These are phyloP conservation scores for Kodamaea kakaduensis DNA, from an alignment of 805 yeast species.

Conservation along the genomic window DNA sequence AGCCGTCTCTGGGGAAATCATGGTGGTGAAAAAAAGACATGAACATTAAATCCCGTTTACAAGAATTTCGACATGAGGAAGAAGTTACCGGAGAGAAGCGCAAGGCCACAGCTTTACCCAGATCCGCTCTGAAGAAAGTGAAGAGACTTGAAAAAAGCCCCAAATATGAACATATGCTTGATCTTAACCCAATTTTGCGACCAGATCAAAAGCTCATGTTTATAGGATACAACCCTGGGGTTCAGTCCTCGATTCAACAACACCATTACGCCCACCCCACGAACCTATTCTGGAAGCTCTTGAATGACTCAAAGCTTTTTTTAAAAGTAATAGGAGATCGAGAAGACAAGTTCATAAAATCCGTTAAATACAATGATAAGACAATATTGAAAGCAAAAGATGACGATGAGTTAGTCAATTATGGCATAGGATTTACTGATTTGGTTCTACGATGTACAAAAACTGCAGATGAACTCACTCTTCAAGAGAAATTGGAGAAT, in stretches of 20 bases:
- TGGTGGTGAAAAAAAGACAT: background rate
- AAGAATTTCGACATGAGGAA: constrained; percentile 16
- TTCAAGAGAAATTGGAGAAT: constrained; percentile 49
- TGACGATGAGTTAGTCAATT: constrained; percentile 42
- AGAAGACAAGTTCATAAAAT: constrained; percentile 13
- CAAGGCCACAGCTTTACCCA: background rate
- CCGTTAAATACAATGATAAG: constrained; percentile 12
- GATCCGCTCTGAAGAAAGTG: no score
- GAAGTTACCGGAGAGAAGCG: constrained; percentile 1
- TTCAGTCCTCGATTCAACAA: constrained; percentile 54
- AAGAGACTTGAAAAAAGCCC: background rate
- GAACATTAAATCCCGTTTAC: constrained; percentile 15
- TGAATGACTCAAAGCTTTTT: constrained; percentile 50
- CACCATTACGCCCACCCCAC: constrained; percentile 73
- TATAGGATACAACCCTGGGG: constrained; percentile 72
- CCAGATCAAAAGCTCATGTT: constrained; percentile 42
- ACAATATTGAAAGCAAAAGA: constrained; percentile 24
- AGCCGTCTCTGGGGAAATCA: background rate
- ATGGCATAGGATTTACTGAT: constrained; percentile 66
- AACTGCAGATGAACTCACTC: constrained; percentile 50
- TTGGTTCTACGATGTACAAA: constrained; percentile 61
- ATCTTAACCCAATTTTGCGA: constrained; percentile 31
- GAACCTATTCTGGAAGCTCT: constrained; percentile 64
- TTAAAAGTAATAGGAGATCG: constrained; percentile 9
- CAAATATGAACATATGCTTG: constrained; percentile 12